Evolutionary conservation across 169 alveolate genomes (phyloP).

Genomic region (Plasmodium knowlesi): DNA sequence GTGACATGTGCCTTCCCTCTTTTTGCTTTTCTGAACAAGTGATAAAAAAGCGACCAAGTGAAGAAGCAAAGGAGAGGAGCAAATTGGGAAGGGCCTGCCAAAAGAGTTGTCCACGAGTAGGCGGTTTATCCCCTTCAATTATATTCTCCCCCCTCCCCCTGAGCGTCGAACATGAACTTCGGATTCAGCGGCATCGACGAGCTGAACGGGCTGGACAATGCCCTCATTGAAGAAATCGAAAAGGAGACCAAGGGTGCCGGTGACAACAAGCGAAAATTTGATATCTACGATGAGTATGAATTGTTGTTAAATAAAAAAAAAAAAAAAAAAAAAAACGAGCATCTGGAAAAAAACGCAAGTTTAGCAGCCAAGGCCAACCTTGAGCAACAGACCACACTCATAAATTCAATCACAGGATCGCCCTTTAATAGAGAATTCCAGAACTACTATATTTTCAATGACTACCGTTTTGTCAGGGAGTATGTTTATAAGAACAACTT

Average conservation of each 20-base stretch:
- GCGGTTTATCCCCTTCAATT: not conserved
- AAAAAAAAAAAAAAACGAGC: constrained; percentile 8
- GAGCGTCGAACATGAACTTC: not conserved
- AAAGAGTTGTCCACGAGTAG: not conserved
- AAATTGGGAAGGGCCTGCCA: not conserved
- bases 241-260: constrained; percentile 14
- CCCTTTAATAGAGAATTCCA: not conserved
- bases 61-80: not conserved
- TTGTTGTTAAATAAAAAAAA: constrained; percentile 26
- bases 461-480: constrained; percentile 27
- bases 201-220: constrained; percentile 18
- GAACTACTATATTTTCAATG: constrained; percentile 46
- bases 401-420: not conserved
- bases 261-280: constrained; percentile 46
- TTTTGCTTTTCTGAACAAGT: not conserved
- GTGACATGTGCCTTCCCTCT: not conserved
- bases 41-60: not conserved
- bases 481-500: constrained; percentile 42
- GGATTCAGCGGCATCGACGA: constrained; percentile 5
- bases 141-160: not conserved
- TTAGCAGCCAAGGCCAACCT: not conserved
- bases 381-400: not conserved
- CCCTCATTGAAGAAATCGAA: constrained; percentile 38
- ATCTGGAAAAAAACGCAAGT: not conserved
- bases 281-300: constrained; percentile 49